Base-by-base conservation (phyloP, 2,329 filamentous ascomycete species). In the Diplodia intermedia region DNA sequence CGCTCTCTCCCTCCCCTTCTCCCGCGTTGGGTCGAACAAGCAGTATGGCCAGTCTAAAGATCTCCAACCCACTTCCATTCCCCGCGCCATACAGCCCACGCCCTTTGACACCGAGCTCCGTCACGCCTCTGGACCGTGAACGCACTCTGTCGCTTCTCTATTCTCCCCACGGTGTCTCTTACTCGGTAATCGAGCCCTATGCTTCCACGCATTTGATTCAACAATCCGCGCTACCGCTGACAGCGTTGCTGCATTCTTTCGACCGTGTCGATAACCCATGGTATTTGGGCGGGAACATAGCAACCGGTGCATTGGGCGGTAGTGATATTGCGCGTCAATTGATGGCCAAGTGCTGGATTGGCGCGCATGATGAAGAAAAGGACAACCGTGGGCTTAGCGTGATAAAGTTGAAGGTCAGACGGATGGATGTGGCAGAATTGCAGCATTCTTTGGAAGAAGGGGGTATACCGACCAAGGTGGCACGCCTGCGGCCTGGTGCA, bases 241-340 rank as follows among this genome's bases (percentile, higher is more conserved):
- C 87, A 0, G 85, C 86, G 0, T 84, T 91, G 4, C 80, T 91
- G 18, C 89, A 91, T 75, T 86, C 85, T 65, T 88, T 90, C 77
- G 86, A 90, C 72, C 79, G 79, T 9, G 83, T 89, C 31, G 78
- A 82, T 23, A 88, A 86, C 54, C 86, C 86, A 0, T 89, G 86
- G 85, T 89, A 86, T 77, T 76, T 89, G 1, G 88, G 87, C 43
- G 87, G 88, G 0, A 85, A 86, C 63, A 84, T 88, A 63, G 85
- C 84, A 29, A 80, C 82, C 2, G 88, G 88, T 0, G 83, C 84
- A 11, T 86, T 87, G 0, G 82, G 84, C 12, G 89, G 89, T 0
- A 75, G 85, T 31, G 83, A 87, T 68, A 86, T 88, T 31, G 87
- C 87, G 2, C 77, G 80, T 47, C 82, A 81, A 23, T 76, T 89